These are phyloP conservation scores for Penicillium polonicum DNA, from an alignment of 2,329 filamentous ascomycete species.

Conservation along the genomic window DNA sequence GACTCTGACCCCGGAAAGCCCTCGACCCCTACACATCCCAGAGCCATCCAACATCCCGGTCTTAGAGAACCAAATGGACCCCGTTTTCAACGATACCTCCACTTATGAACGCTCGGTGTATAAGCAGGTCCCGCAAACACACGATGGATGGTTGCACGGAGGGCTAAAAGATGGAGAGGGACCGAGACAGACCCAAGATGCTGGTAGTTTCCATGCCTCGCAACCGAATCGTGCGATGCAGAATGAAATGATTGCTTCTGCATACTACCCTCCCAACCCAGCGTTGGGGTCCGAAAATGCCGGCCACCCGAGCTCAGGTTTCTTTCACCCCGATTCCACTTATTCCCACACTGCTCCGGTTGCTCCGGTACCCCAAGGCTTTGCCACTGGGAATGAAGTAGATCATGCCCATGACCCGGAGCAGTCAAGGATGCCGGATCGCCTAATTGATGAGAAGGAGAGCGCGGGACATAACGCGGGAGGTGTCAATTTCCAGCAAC, in stretches of 20 bases:
- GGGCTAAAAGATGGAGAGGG: conserved; percentile 12
- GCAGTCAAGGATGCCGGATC: conserved; percentile 21
- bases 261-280: conserved; percentile 28
- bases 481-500: conserved; percentile 49
- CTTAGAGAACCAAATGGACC: conserved; percentile 70
- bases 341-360: conserved; percentile 28
- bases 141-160: conserved; percentile 21
- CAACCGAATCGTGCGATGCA: conserved; percentile 20
- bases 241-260: conserved; percentile 31
- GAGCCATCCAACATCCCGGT: conserved; percentile 69
- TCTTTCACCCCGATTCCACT: conserved; percentile 22
- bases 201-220: conserved; percentile 37
- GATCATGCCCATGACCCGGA: conserved; percentile 25
- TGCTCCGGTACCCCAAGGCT: conserved; percentile 23
- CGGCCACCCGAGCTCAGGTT: conserved; percentile 6
- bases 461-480: conserved; percentile 24
- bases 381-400: conserved; percentile 33
- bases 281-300: conserved; percentile 6
- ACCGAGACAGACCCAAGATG: conserved; percentile 21
- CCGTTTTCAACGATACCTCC: conserved; percentile 66
- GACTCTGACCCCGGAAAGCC: conserved; percentile 67
- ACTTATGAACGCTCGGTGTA: conserved; percentile 51
- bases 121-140: conserved; percentile 13
- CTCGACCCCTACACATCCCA: conserved; percentile 66
- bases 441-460: conserved; percentile 25